Conservation (phyloP, 2,329 filamentous ascomycete species). For the Fusarium sp. region DNA sequence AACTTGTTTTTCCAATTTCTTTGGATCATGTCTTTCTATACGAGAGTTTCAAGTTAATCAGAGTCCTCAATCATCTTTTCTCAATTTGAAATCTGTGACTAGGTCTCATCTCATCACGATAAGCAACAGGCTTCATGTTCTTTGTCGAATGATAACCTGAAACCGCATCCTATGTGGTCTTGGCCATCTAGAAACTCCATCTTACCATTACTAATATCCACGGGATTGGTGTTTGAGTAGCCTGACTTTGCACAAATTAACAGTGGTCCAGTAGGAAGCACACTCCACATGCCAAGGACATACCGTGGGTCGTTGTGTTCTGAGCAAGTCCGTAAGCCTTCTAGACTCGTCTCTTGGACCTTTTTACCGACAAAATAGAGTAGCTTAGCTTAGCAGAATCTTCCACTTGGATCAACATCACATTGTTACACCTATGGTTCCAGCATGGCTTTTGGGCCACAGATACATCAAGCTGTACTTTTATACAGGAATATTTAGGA, state of each 20-base stretch:
- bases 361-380: fast-evolving
- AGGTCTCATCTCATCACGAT: too few relatives aligned
- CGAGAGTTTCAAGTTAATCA: fast-evolving
- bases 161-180: too few relatives aligned
- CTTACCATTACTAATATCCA: fast-evolving
- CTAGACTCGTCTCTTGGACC: neutral
- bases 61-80: fast-evolving
- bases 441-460: too few relatives aligned
- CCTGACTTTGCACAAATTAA: neutral
- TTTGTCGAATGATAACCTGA: neutral
- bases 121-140: neutral
- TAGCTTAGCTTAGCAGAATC: too few relatives aligned
- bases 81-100: too few relatives aligned
- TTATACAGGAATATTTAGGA: too few relatives aligned
- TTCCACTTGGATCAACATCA: fast-evolving
- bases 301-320: neutral
- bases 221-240: too few relatives aligned
- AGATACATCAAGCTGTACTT: neutral
- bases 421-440: too few relatives aligned
- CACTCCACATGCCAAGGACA: neutral
- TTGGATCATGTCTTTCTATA: fast-evolving
- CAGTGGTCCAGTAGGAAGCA: neutral
- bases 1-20: neutral
- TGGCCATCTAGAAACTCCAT: neutral
- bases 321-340: neutral